These are phyloP conservation scores for Coemansia sp. DNA, from an alignment of 192 early-diverging fungal genomes.

Conservation along the genomic window DNA sequence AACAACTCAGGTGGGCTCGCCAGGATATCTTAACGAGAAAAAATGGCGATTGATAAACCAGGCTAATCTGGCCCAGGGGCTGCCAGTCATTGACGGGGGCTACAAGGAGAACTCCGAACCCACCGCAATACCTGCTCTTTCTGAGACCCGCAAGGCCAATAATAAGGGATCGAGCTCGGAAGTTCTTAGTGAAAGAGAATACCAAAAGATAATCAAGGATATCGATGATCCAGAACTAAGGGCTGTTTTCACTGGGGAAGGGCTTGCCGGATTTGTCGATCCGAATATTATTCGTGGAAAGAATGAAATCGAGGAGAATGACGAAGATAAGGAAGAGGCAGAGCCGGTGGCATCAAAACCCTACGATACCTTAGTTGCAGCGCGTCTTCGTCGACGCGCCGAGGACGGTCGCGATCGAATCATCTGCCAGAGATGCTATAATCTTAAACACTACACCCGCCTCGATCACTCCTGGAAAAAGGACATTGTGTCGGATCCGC, in stretches of 20 bases:
- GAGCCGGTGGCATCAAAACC: conserved; percentile 3
- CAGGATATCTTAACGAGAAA: conserved; percentile 58
- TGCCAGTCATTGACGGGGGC: conserved; percentile 5
- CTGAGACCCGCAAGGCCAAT: neutral
- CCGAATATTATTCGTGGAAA: conserved; percentile 18
- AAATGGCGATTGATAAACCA: conserved; percentile 48
- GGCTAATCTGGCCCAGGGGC: conserved; percentile 39
- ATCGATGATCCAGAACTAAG: conserved; percentile 51
- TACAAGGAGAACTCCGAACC: neutral
- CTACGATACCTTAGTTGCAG: conserved; percentile 20
- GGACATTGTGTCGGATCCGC: conserved; percentile 55
- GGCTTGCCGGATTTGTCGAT: conserved; percentile 20
- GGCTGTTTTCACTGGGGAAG: conserved; percentile 36
- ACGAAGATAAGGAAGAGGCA: neutral
- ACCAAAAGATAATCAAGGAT: conserved; percentile 23
- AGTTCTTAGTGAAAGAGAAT: conserved; percentile 50
- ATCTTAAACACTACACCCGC: conserved; percentile 59
- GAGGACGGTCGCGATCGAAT: conserved; percentile 50
- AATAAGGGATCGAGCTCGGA: conserved; percentile 5
- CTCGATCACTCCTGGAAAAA: conserved; percentile 53
- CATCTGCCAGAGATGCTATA: conserved; percentile 70
- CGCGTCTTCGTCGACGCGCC: conserved; percentile 32
- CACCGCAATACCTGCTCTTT: conserved; percentile 12
- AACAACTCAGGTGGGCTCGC: conserved; percentile 30
- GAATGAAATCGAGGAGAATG: neutral